Evolutionary conservation across 345 rosid species (phyloP).

Genomic region (Schrenkiella parvula): DNA sequence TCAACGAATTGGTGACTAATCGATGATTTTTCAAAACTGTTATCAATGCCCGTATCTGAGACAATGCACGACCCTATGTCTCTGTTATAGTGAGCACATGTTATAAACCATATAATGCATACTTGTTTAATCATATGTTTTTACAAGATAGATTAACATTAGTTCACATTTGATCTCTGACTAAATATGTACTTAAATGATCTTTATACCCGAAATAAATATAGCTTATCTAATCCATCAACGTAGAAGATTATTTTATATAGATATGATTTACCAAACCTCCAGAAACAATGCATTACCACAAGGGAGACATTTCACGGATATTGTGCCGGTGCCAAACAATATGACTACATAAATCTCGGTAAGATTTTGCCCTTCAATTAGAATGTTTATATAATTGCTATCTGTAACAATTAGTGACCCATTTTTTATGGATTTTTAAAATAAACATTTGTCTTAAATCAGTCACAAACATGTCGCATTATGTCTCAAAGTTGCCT

Average conservation of each 20-base stretch:
- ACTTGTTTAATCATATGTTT: neutral
- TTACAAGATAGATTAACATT: neutral
- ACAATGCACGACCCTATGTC: neutral
- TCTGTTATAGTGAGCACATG: neutral
- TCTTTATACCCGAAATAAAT: neutral
- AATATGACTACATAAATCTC: conserved; percentile 13
- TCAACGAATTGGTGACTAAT: neutral
- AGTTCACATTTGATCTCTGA: neutral
- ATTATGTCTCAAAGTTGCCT: neutral
- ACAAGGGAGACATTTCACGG: conserved; percentile 27
- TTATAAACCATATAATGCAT: neutral
- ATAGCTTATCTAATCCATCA: conserved; percentile 24
- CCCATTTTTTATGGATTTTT: neutral
- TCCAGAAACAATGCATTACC: conserved; percentile 30
- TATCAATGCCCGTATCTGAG: neutral
- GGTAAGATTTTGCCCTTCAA: neutral
- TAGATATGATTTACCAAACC: conserved; percentile 25
- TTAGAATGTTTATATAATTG: neutral
- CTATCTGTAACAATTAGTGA: neutral
- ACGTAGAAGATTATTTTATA: conserved; percentile 3
- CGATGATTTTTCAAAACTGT: neutral
- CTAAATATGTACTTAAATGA: neutral
- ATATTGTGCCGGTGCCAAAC: conserved; percentile 24
- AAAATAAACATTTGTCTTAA: neutral
- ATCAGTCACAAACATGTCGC: neutral